Conservation (phyloP, 164 flowering plant species). For the Taxillus chinensis region DNA sequence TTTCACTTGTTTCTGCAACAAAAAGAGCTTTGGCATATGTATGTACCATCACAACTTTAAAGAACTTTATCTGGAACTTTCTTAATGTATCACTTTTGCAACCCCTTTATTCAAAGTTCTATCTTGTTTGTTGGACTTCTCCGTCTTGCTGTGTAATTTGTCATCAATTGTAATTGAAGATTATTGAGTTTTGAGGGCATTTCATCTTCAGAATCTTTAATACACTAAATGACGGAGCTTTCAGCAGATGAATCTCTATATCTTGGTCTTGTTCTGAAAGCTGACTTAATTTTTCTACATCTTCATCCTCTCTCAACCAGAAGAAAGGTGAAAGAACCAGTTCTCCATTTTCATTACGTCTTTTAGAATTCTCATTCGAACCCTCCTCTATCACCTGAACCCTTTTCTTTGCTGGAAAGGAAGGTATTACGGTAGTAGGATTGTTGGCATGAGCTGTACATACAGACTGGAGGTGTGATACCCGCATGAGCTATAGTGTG, state of each 20-base stretch:
- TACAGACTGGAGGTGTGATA: no score
- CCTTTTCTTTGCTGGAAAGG: conserved; percentile 85
- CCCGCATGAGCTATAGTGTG: no score
- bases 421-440: no score
- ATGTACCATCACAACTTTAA: conserved; percentile 10
- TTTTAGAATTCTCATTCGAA: conserved; percentile 4
- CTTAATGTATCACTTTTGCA: conserved; percentile 13
- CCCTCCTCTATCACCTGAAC: conserved; percentile 45
- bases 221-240: conserved; percentile 68
- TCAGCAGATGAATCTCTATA: conserved; percentile 22
- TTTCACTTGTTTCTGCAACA: no score
- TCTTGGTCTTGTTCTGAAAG: conserved; percentile 23
- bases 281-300: conserved; percentile 38
- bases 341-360: conserved; percentile 23
- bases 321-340: conserved; percentile 65
- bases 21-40: conserved; percentile 7
- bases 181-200: conserved; percentile 19
- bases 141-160: conserved; percentile 2
- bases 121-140: conserved; percentile 18
- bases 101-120: conserved; percentile 8
- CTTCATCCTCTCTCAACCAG: conserved; percentile 75
- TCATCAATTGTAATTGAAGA: no score
- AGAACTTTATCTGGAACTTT: conserved; percentile 5
- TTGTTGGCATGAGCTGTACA: no score
- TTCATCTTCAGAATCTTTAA: conserved; percentile 71